Conservation (phyloP, 2,329 filamentous ascomycete genomes). For the Fusarium compactum region DNA sequence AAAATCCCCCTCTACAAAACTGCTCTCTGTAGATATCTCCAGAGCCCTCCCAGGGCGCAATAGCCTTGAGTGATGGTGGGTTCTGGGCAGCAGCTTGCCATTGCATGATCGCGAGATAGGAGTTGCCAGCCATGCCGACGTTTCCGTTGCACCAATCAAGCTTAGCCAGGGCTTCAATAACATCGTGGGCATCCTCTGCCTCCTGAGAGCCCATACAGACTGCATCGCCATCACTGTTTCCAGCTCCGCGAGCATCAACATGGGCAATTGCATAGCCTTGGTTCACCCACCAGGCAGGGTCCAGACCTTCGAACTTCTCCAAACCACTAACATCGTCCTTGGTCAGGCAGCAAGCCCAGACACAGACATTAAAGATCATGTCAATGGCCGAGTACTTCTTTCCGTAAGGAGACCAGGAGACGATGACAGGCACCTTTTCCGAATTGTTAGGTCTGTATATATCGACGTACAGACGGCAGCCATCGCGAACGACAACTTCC, state of each 20-base stretch:
- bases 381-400: slow-evolving; percentile 40
- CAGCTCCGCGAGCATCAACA: slow-evolving; percentile 21
- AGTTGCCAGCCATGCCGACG: slow-evolving; percentile 51
- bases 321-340: slow-evolving; percentile 24
- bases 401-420: slow-evolving; percentile 41
- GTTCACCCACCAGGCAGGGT: slow-evolving; percentile 30
- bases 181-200: slow-evolving; percentile 42
- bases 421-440: slow-evolving; percentile 31
- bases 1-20: slow-evolving; percentile 17
- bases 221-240: slow-evolving; percentile 10
- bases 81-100: slow-evolving; percentile 36
- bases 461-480: slow-evolving; percentile 38
- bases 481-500: slow-evolving; percentile 38
- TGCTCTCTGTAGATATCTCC: slow-evolving; percentile 29
- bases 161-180: slow-evolving; percentile 46
- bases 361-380: slow-evolving; percentile 38
- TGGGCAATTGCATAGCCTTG: slow-evolving; percentile 25
- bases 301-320: slow-evolving; percentile 31
- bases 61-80: slow-evolving; percentile 31
- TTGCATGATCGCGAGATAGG: slow-evolving; percentile 44
- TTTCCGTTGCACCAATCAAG: slow-evolving; percentile 50
- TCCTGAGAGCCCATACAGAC: slow-evolving; percentile 33
- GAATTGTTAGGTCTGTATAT: slow-evolving; percentile 1
- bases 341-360: slow-evolving; percentile 35
- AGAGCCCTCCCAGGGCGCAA: slow-evolving; percentile 30